Evolutionary conservation across 2,329 filamentous ascomycete genomes (phyloP).

Genomic region (Harringtonia aguacate): DNA sequence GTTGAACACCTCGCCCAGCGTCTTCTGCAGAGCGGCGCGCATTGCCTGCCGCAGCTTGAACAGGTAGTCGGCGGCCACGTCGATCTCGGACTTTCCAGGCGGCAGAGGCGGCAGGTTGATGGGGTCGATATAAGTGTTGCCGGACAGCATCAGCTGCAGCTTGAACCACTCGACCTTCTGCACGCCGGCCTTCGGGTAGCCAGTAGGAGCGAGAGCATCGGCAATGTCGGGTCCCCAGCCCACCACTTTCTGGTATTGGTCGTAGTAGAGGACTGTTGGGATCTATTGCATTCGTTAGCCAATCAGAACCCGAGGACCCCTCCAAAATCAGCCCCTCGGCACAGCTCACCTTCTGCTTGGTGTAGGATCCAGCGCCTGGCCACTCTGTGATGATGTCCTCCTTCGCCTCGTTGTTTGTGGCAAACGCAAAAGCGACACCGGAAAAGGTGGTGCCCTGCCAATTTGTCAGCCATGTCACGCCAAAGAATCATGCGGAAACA

Average conservation of each 20-base stretch:
- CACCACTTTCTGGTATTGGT: constrained; percentile 99
- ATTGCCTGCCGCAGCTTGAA: constrained; percentile 97
- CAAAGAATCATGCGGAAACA: too few relatives aligned
- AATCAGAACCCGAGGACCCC: background rate
- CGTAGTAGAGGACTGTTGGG: constrained; percentile 97
- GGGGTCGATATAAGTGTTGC: constrained; percentile 97
- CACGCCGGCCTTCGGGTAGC: constrained; percentile 93
- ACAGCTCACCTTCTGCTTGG: constrained; percentile 81
- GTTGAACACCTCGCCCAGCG: constrained; percentile 93
- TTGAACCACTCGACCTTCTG: constrained; percentile 99
- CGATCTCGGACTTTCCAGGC: constrained; percentile 96
- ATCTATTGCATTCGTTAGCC: constrained; percentile 47
- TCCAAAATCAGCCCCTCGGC: background rate
- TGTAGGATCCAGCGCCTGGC: constrained; percentile 94
- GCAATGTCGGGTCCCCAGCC: constrained; percentile 98
- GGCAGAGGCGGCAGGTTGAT: constrained; percentile 97
- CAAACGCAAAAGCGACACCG: constrained; percentile 92
- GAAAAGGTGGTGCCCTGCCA: constrained; percentile 89
- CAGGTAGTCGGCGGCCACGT: constrained; percentile 97
- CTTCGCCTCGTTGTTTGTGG: constrained; percentile 93
- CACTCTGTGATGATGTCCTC: constrained; percentile 99
- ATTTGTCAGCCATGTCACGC: background rate
- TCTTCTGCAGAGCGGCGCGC: constrained; percentile 92
- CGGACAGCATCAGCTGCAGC: constrained; percentile 95
- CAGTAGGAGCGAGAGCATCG: constrained; percentile 89